phyloP scores from a whole-genome alignment of 768 basidiomycete genomes.

The Auriscalpium microsporum region DNA sequence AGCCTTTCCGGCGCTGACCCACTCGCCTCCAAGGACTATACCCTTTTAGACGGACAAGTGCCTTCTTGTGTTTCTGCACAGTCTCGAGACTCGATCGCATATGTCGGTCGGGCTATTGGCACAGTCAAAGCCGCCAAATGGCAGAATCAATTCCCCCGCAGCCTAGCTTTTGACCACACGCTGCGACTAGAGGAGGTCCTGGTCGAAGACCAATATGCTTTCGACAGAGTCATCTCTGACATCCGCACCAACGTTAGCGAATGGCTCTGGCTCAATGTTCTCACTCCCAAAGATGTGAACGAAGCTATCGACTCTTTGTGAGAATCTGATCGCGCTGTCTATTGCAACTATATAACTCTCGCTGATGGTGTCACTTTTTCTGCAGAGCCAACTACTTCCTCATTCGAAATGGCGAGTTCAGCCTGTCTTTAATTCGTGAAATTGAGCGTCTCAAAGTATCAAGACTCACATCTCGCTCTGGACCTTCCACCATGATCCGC shows the following conservation, averaged over 20 bases:
- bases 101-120: slow-evolving; percentile 80
- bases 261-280: slow-evolving; percentile 88
- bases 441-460: slow-evolving; percentile 78
- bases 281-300: slow-evolving; percentile 76
- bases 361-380: slow-evolving; percentile 6
- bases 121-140: slow-evolving; percentile 75
- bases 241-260: slow-evolving; percentile 81
- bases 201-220: slow-evolving; percentile 67
- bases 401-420: slow-evolving; percentile 81
- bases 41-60: slow-evolving; percentile 55
- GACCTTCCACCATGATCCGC: slow-evolving; percentile 66
- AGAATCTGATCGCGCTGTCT: slow-evolving; percentile 21
- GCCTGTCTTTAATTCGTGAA: slow-evolving; percentile 75
- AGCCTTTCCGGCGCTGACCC: slow-evolving; percentile 55
- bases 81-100: slow-evolving; percentile 73
- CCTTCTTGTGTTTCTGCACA: slow-evolving; percentile 69
- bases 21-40: slow-evolving; percentile 51
- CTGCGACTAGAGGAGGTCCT: slow-evolving; percentile 55
- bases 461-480: slow-evolving; percentile 60
- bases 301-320: slow-evolving; percentile 82
- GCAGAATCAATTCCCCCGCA: slow-evolving; percentile 68
- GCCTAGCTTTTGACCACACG: slow-evolving; percentile 58
- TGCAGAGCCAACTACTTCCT: slow-evolving; percentile 81
- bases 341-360: not conserved
- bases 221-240: slow-evolving; percentile 65